Evolutionary conservation across 2,329 filamentous ascomycete species (phyloP), one percentile per base, ranked within the genome.

Genomic region (Coniochaeta ligniaria): DNA sequence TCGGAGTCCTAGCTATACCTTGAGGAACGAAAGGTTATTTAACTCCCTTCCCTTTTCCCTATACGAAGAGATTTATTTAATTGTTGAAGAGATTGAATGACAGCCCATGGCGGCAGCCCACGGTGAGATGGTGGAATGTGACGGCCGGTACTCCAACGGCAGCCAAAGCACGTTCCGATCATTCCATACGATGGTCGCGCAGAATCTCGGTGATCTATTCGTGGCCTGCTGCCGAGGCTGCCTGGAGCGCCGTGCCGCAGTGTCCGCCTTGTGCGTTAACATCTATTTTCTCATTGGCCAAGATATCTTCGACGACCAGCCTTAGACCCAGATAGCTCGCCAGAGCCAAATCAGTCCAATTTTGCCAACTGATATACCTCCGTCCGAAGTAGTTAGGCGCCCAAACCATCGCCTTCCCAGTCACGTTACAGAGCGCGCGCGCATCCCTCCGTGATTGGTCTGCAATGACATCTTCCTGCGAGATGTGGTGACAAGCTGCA

Each of bases 311-410:
- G 28, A 63, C 60, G 20, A 60, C 54, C 17, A 14, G 50, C 20
- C 16, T 59, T 55, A 66, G 59, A 38, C 60, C 57, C 59, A 62
- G n/a, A 61, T 47, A 59, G 55, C 60, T 61, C 17, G 62, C 62
- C 11, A 63, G 6, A 17, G 26, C 22, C 11, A 66, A 38, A 50
- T 63, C 60, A 33, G 59, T 58, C 61, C 60, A 63, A 8, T 43
- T 54, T 54, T 59, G 28, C 55, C 58, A 58, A 3, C 31, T 17
- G 9, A 52, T 33, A 43, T 38, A 52, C 31, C 6, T 41, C 41
- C 20, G 33, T 54, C n/a, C 8, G 33, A 58, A 50, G 35, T 61
- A 60, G 16, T 57, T 24, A 24, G 54, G 55, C 24, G 36, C 54
- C 55, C 55, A 60, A 41, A 59, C 31, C 20, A 31, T 50, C 24